Base-by-base conservation (phyloP, 768 basidiomycete species). In the Tricholoma furcatifolium region DNA sequence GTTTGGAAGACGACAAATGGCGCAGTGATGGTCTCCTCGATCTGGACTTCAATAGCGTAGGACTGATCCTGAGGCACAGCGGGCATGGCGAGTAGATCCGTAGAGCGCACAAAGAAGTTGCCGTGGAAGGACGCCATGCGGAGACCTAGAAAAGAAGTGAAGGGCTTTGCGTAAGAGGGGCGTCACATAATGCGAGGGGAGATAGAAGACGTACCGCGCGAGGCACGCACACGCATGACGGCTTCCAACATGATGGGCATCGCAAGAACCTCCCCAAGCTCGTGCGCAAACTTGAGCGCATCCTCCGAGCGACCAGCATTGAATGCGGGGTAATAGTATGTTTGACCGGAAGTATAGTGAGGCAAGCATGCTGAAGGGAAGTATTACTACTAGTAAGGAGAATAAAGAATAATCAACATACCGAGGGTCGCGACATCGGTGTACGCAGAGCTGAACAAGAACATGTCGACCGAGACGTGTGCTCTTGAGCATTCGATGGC, bases 381-480 rank as follows among this genome's bases (percentile, higher is more conserved):
- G 38, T n/a, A 32, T 35, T 18, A 53, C 43, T 4, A 32, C 23
- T 47, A 24, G 20, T 20, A n/a, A 44, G 35, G 18, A 23, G 30
- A 49, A 24, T 18, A 42, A 6, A 51, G 6, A 49, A 3, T 9
- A 3, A 20, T 24, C 45, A 7, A 57, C 79, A 43, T 65, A 92
- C 93, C 88, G 15, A 99, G 79, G 54, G 86, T 93, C 1, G 97
- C 93, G 40, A 98, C 93, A 70, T 98, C 97, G 60, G 95, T 94
- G 66, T 98, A 99, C 17, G 79, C 77, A 7, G 93, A 79, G 59
- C 91, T 91, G 76, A 98, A 98, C 53, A 99, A 77, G 86, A 98
- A 98, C 96, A 99, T 98, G 68, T 98, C 96, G 53, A 98, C 96
- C 0, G 94, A 93, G 41, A 99, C 92, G 69, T 98, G 97, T 4